Conservation (phyloP, 1,284 basidiomycete species). For the Trichosporon asahii region DNA sequence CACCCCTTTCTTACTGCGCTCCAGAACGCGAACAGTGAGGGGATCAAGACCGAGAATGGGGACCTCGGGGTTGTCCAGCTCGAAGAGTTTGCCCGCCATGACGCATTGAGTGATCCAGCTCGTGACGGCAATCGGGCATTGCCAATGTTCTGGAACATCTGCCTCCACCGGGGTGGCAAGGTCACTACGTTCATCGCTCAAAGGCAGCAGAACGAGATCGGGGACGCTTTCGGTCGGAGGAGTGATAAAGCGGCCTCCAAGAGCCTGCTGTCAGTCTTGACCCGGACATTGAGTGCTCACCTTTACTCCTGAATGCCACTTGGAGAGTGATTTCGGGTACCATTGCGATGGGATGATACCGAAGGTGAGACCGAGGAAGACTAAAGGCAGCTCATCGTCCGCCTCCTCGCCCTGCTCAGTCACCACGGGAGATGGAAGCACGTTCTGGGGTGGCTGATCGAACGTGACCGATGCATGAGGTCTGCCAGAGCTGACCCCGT, state of each 20-base stretch:
- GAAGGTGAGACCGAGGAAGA: neutral
- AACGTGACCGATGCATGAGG: neutral
- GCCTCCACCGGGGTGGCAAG: neutral
- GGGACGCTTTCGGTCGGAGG: neutral
- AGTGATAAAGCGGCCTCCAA: neutral
- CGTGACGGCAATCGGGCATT: neutral
- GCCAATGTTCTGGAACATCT: neutral
- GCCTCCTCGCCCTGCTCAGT: neutral
- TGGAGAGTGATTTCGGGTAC: neutral
- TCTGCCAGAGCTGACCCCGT: neutral
- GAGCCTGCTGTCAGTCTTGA: neutral
- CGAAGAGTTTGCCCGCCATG: neutral
- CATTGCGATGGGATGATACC: neutral
- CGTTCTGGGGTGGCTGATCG: neutral
- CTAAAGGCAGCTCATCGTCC: neutral
- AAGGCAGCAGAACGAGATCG: neutral
- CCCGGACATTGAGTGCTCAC: neutral
- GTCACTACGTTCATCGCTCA: neutral
- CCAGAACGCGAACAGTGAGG: neutral
- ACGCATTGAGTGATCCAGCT: slow-evolving; percentile 7
- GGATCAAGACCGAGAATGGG: neutral
- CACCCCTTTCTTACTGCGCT: neutral
- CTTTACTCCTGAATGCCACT: neutral
- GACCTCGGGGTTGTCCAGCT: neutral
- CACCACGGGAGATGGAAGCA: neutral